Evolutionary conservation across 352 stramenopile species (phyloP).

Genomic region (Pythium angustatum): DNA sequence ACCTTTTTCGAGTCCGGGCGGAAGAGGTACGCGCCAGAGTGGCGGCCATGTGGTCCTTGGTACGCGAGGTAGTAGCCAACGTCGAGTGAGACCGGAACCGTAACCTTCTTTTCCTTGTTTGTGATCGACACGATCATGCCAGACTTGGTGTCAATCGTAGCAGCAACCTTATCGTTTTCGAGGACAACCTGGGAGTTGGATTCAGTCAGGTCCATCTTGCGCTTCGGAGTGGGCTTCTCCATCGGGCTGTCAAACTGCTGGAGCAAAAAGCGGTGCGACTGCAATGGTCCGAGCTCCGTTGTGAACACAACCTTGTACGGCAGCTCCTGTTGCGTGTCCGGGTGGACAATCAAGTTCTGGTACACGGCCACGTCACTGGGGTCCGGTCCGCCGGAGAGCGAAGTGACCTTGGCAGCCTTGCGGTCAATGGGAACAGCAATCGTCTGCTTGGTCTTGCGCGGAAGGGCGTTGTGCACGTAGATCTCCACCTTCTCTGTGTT

Average conservation of each 20-base stretch:
- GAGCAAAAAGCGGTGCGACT: conserved; percentile 49
- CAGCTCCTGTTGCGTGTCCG: conserved; percentile 47
- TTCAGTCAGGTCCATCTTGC: neutral
- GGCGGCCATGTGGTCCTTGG: conserved; percentile 51
- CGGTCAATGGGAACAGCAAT: conserved; percentile 61
- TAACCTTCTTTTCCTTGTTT: conserved; percentile 75
- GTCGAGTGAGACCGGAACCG: conserved; percentile 47
- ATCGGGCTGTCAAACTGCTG: conserved; percentile 40
- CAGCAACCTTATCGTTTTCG: conserved; percentile 63
- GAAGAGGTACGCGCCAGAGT: conserved; percentile 98
- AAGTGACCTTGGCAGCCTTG: conserved; percentile 40
- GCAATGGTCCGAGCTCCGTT: conserved; percentile 57
- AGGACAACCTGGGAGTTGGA: conserved; percentile 36
- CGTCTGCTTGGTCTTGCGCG: conserved; percentile 56
- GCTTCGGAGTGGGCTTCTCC: conserved; percentile 3
- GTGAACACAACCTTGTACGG: conserved; percentile 72
- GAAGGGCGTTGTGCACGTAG: conserved; percentile 68
- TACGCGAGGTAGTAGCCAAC: conserved; percentile 73
- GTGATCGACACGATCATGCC: conserved; percentile 59
- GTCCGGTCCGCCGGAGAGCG: conserved; percentile 38
- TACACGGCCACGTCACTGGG: conserved; percentile 52
- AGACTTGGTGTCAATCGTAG: conserved; percentile 50
- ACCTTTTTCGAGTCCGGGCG: conserved; percentile 83
- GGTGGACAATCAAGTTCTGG: conserved; percentile 53
- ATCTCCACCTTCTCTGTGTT: conserved; percentile 70